Percentiles rank a stretch among this genome's conserved stretches.
Conservation (phyloP, 345 rosid species). For the Cardamine resedifolia region DNA sequence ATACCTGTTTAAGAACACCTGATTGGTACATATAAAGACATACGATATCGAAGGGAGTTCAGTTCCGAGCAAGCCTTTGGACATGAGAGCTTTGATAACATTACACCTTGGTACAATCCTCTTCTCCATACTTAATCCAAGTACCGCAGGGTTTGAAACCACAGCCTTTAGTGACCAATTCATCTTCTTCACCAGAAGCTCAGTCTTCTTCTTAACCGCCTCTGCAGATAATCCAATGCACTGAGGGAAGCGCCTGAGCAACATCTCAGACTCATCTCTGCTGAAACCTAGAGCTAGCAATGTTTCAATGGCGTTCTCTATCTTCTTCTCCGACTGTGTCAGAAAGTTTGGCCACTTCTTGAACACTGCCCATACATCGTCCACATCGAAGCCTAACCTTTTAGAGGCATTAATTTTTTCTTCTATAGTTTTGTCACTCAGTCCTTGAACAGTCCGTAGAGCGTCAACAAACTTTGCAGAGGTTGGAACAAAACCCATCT, state of each 20-base stretch:
- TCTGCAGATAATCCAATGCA: not conserved
- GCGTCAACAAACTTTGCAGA: not conserved
- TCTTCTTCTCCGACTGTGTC: constrained; percentile 27
- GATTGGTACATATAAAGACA: not conserved
- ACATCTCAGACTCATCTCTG: constrained; percentile 28
- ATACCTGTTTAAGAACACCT: not conserved
- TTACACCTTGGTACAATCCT: constrained; percentile 41
- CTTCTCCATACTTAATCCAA: constrained; percentile 35
- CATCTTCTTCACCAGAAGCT: constrained; percentile 40
- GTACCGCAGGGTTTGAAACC: constrained; percentile 10
- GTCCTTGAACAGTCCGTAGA: not conserved
- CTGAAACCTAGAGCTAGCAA: constrained; percentile 25
- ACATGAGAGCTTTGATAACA: constrained; percentile 26
- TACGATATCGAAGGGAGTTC: not conserved
- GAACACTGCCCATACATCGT: not conserved
- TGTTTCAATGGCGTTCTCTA: constrained; percentile 26
- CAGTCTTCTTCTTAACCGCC: not conserved
- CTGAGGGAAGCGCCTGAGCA: constrained; percentile 1
- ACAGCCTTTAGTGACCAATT: constrained; percentile 25
- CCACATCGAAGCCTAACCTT: not conserved
- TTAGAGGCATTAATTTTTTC: not conserved
- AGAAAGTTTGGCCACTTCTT: not conserved
- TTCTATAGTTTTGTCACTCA: not conserved
- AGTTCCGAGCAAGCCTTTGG: constrained; percentile 22
- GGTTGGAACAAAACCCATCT: constrained; percentile 9